phyloP scores from a whole-genome alignment of 768 basidiomycete species.

The Trichaptum fuscoviolaceum region DNA sequence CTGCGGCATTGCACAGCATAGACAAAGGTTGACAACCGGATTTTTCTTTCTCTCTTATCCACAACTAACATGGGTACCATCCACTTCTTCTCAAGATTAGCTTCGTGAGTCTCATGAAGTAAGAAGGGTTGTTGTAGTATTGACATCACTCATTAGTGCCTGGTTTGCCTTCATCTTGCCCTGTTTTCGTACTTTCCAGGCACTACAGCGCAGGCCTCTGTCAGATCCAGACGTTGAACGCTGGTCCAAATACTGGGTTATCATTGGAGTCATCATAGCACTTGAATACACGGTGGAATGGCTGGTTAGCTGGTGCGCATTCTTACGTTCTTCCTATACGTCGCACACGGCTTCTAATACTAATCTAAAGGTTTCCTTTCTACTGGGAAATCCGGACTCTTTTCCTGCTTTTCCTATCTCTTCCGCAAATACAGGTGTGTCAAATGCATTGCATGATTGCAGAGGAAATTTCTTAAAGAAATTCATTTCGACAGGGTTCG shows the following conservation, averaged over 20 bases:
- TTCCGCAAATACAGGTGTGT: conserved; percentile 64
- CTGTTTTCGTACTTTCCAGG: conserved; percentile 62
- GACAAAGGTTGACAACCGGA: background rate
- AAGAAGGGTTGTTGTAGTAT: background rate
- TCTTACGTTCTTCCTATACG: background rate
- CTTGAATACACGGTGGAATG: conserved; percentile 60
- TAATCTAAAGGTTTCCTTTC: conserved; percentile 56
- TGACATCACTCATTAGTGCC: conserved; percentile 35
- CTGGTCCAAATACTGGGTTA: conserved; percentile 60
- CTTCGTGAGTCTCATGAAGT: background rate
- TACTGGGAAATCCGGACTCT: conserved; percentile 72
- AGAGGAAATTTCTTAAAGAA: conserved; percentile 9
- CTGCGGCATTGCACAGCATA: background rate
- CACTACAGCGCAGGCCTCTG: conserved; percentile 47
- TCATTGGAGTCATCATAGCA: conserved; percentile 54
- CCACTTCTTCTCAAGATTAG: background rate
- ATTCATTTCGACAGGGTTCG: conserved; percentile 47
- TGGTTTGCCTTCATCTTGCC: conserved; percentile 71
- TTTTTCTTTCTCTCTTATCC: background rate
- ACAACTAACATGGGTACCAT: background rate
- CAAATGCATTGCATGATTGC: background rate
- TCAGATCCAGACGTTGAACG: conserved; percentile 48
- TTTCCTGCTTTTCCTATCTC: conserved; percentile 59
- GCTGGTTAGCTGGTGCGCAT: conserved; percentile 57
- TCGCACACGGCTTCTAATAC: conserved; percentile 16